phyloP scores from a whole-genome alignment of 179 eudicot genomes.

The Sideroxylon spinosum region DNA sequence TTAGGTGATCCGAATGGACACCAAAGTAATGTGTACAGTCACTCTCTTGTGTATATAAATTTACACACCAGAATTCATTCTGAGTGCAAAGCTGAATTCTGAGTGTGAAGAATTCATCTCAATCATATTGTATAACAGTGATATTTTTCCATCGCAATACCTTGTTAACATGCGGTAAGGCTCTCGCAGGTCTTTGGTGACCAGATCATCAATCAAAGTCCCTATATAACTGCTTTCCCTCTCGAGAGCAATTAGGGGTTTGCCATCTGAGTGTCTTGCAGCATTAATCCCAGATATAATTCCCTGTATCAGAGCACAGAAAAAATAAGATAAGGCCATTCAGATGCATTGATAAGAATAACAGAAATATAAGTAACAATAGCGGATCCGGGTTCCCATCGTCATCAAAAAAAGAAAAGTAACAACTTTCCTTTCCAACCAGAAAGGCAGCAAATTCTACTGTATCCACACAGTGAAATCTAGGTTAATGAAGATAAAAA shows the following conservation, averaged over 20 bases:
- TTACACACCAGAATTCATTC: no score
- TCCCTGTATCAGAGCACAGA: constrained; percentile 43
- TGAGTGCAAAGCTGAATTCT: no score
- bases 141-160: constrained; percentile 32
- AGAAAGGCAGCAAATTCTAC: neutral
- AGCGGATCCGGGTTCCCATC: no score
- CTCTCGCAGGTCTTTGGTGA: constrained; percentile 95
- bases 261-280: constrained; percentile 84
- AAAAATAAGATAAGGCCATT: neutral
- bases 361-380: neutral
- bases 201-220: constrained; percentile 93
- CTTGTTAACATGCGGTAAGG: constrained; percentile 97
- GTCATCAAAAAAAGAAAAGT: no score
- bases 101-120: no score
- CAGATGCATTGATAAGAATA: neutral
- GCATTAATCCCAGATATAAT: constrained; percentile 95
- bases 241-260: constrained; percentile 78
- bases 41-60: no score
- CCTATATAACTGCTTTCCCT: constrained; percentile 98
- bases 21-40: no score
- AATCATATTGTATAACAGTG: neutral
- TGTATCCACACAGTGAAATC: neutral
- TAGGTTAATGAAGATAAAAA: neutral
- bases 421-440: constrained; percentile 1
- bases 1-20: no score